A percentile compares a stretch with the other conserved stretches of the same genome.
These are phyloP conservation scores for Salvia sclarea DNA, from an alignment of 305 asterid species.

Conservation along the genomic window DNA sequence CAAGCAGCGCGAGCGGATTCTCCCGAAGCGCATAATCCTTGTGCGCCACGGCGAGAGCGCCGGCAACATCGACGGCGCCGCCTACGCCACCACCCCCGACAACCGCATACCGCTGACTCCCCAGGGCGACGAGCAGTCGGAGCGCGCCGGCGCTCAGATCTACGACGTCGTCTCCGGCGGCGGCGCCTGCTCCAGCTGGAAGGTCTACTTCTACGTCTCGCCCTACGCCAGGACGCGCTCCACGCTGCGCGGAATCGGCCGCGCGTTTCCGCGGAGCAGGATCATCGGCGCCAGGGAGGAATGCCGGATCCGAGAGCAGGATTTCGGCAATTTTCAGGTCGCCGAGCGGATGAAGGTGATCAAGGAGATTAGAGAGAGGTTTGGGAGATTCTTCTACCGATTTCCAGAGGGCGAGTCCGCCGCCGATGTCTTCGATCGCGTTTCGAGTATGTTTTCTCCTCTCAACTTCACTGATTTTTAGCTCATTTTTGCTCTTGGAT, in stretches of 20 bases:
- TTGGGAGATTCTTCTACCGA: constrained; percentile 75
- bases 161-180: constrained; percentile 46
- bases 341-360: constrained; percentile 57
- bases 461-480: neutral
- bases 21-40: constrained; percentile 80
- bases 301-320: constrained; percentile 74
- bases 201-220: constrained; percentile 68
- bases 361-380: constrained; percentile 58
- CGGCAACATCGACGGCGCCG: constrained; percentile 56
- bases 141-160: constrained; percentile 52
- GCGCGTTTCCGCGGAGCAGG: constrained; percentile 55
- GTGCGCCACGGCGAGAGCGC: constrained; percentile 84
- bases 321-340: constrained; percentile 82
- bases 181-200: constrained; percentile 50
- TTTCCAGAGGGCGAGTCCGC: constrained; percentile 85
- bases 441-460: constrained; percentile 58
- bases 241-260: constrained; percentile 67
- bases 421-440: constrained; percentile 82
- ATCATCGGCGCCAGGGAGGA: constrained; percentile 76
- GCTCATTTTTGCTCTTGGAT: neutral
- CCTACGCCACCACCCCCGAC: constrained; percentile 58
- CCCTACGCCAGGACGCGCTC: constrained; percentile 62
- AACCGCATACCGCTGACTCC: constrained; percentile 63
- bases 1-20: constrained; percentile 27
- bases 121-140: constrained; percentile 61